Base-by-base conservation (phyloP, 2,329 filamentous ascomycete species). In the Fusarium chlamydosporum region DNA sequence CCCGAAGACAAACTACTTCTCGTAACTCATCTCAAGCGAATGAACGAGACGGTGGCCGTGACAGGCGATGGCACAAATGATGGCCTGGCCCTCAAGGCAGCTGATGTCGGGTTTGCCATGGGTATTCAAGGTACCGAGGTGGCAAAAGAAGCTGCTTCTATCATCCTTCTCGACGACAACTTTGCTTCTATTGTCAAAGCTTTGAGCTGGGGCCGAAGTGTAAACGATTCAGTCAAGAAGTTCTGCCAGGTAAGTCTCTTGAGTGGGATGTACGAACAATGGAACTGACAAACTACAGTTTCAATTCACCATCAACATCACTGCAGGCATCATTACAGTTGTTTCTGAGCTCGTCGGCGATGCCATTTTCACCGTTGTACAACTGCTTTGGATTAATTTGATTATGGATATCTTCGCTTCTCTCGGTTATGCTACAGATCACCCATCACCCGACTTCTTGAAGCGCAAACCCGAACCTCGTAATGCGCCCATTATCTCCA, bases 321-420 rank as follows among this genome's bases (percentile, higher is more conserved):
- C 89, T 6, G 89, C 89, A 3, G 88, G 91, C 16, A 76, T 90
- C 23, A 82, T 91, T 10, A 89, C 89, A 1, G 90, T 91, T 56
- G 81, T 90, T 65, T 88, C 88, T 3, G 87, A 89, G 4, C 85
- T 91, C 46, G 84, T 87, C 10, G 84, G 83, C 58, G 76, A 80
- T 7, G 87, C 88, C 7, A 86, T 91, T 3, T 84, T 91, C 43
- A 89, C 86, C 2, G 88, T 89, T 1, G 88, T 91, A 1, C 89
- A 91, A 70, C 83, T 91, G 42, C 82, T 91, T 34, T 91, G 89
- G 89, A 87, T 91, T 51, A 91, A 91, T 73, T 79, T 91, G 47
- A 91, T 91, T 74, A 91, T 91, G 88, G 88, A 90, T 71, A 90
- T 88, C 7, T 89, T 91, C 62, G 88, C 88, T 3, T 88, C 88